Evolutionary conservation across 176 grass and related monocot species (phyloP).

Genomic region (Aegilops tauschii): DNA sequence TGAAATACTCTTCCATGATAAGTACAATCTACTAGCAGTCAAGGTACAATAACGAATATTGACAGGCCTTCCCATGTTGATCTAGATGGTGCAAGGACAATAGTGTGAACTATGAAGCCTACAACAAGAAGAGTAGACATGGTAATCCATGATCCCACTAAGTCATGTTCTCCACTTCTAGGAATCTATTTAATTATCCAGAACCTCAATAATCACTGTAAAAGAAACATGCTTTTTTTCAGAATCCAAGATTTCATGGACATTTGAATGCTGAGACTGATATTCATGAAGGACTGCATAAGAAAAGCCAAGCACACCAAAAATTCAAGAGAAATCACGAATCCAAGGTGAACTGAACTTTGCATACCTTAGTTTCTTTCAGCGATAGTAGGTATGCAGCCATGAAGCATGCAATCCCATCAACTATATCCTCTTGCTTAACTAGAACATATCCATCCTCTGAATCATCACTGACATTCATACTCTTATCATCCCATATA

Average conservation of each 20-base stretch:
- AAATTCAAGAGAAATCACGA: neutral
- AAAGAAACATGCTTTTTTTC: neutral
- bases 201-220: neutral
- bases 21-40: constrained; percentile 18
- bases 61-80: neutral
- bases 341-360: neutral
- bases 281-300: neutral
- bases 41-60: neutral
- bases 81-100: neutral
- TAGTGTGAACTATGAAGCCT: neutral
- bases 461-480: constrained; percentile 53
- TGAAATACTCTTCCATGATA: neutral
- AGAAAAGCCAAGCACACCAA: neutral
- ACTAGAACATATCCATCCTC: constrained; percentile 95
- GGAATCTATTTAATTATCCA: neutral
- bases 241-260: neutral
- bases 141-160: neutral
- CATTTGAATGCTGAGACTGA: neutral
- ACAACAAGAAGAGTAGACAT: neutral
- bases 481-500: constrained; percentile 67
- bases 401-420: constrained; percentile 95
- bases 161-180: neutral
- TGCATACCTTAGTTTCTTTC: constrained; percentile 87
- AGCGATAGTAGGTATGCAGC: constrained; percentile 84
- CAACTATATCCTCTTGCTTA: constrained; percentile 95